phyloP scores from a whole-genome alignment of 768 basidiomycete species.

The Tephrocybe sp. region DNA sequence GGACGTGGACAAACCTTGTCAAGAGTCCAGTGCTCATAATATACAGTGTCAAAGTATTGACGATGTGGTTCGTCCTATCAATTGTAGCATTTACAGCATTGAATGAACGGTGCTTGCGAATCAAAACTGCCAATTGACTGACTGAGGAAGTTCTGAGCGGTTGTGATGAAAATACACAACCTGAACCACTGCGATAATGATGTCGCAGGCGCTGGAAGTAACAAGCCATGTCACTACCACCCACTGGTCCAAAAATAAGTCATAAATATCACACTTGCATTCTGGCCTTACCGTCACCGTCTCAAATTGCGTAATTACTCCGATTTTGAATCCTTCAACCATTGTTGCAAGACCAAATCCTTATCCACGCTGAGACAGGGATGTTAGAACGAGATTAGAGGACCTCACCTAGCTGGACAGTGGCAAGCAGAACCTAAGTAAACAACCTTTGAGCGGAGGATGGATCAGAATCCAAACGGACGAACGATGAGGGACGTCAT shows the following conservation, averaged over 20 bases:
- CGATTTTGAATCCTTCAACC: neutral
- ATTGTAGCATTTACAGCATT: too few species aligned
- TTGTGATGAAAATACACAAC: neutral
- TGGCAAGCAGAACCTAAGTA: neutral
- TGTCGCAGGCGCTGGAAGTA: neutral
- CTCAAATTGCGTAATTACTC: neutral
- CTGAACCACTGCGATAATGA: neutral
- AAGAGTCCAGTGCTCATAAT: constrained; percentile 4
- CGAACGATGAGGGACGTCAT: neutral
- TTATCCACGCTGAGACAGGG: too few species aligned
- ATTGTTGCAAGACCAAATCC: neutral
- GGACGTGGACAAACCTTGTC: neutral
- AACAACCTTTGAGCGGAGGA: neutral
- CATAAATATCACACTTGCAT: neutral
- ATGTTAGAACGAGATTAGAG: too few species aligned
- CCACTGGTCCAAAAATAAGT: neutral
- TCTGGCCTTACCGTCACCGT: too few species aligned
- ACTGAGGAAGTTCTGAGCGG: neutral
- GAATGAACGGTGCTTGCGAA: too few species aligned
- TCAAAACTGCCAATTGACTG: too few species aligned
- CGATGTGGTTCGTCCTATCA: neutral
- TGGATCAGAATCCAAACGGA: neutral
- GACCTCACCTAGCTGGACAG: neutral
- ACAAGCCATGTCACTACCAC: neutral
- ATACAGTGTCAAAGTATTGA: neutral